Conservation (phyloP, 305 asterid species). For the Solanum hybrid region DNA sequence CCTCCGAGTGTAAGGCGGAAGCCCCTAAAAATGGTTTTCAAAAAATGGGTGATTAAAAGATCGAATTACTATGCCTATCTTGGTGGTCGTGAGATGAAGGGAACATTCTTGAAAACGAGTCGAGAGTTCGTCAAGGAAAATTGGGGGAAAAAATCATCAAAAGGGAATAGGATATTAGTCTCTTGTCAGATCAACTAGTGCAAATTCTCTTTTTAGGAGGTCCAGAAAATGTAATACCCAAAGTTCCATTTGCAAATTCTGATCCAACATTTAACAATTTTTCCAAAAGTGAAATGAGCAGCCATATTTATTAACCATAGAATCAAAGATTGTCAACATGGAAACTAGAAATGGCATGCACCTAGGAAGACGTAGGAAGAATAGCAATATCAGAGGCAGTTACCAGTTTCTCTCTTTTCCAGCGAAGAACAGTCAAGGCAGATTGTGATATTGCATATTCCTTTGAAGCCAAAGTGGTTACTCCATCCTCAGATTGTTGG, state of each 20-base stretch:
- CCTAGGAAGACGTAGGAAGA: background rate
- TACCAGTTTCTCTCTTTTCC: conserved; percentile 22
- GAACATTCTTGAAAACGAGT: background rate
- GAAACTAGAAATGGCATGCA: background rate
- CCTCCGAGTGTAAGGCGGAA: background rate
- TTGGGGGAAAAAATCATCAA: background rate
- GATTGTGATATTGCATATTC: conserved; percentile 10
- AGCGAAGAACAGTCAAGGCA: conserved; percentile 18
- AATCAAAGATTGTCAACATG: background rate
- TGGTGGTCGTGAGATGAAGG: background rate
- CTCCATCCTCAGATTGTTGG: conserved; percentile 1
- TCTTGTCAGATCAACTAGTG: background rate
- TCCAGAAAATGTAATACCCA: background rate
- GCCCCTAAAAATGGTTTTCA: background rate
- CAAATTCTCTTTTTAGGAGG: background rate
- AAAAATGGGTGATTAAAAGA: background rate
- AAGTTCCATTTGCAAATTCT: background rate
- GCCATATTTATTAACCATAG: background rate
- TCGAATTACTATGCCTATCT: background rate
- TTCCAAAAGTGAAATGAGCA: background rate
- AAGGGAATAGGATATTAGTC: background rate
- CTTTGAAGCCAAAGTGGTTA: conserved; percentile 3
- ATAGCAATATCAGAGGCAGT: background rate
- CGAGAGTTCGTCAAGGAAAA: background rate
- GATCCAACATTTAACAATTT: background rate